Percentiles rank a stretch among this genome's conserved stretches.
Evolutionary conservation across 441 rosid species (phyloP).

Genomic region (Metrosideros polymorpha): DNA sequence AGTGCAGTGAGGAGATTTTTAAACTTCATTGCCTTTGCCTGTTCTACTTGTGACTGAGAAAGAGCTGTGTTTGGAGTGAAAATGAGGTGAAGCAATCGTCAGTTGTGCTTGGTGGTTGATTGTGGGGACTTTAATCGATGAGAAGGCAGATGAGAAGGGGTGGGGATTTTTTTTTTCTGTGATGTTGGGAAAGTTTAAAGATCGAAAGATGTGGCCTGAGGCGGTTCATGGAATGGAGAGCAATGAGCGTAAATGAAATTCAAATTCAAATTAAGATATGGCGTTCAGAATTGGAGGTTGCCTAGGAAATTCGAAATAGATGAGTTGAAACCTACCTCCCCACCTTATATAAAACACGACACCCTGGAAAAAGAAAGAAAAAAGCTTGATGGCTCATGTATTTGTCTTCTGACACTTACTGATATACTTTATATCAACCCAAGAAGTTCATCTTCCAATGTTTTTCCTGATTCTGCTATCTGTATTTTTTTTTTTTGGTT

Average conservation of each 20-base stretch:
- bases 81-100: neutral
- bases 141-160: neutral
- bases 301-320: neutral
- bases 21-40: neutral
- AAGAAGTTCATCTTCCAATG: neutral
- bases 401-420: neutral
- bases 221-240: neutral
- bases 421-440: neutral
- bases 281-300: neutral
- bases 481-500: neutral
- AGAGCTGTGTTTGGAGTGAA: neutral
- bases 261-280: neutral
- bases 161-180: neutral
- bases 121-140: neutral
- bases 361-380: neutral
- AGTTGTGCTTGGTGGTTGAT: neutral
- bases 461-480: neutral
- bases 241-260: neutral
- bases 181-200: neutral
- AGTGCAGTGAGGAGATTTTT: neutral
- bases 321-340: neutral
- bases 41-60: neutral
- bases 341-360: neutral
- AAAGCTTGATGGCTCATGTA: neutral
- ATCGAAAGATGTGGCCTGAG: neutral